Conservation (phyloP, 257 asterid species). For the Solanum verrucosum region DNA sequence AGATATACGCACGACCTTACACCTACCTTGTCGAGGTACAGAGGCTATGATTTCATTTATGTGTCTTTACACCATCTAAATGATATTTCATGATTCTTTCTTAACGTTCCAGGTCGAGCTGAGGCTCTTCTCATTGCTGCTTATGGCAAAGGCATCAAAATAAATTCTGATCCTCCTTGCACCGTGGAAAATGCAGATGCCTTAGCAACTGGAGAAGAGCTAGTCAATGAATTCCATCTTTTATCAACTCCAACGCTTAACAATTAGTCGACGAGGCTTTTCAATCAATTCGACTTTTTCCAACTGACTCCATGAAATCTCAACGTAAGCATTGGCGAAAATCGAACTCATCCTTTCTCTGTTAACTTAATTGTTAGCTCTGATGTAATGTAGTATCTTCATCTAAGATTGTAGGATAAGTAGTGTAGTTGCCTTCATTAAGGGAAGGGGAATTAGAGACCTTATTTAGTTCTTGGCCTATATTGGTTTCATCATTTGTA, state of each 20-base stretch:
- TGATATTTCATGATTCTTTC: not conserved
- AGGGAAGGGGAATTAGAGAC: not conserved
- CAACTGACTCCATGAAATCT: not conserved
- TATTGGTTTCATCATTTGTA: not conserved
- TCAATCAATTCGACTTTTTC: not conserved
- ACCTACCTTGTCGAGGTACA: not conserved
- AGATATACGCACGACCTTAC: not conserved
- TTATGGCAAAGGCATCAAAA: constrained; percentile 59
- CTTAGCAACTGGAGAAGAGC: not conserved
- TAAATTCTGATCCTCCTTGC: constrained; percentile 14
- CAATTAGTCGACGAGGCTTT: not conserved
- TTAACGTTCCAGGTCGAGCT: constrained; percentile 60
- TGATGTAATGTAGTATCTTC: not conserved
- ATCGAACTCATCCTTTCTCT: not conserved
- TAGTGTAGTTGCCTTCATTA: not conserved
- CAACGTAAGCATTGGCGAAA: not conserved
- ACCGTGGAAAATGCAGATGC: constrained; percentile 11
- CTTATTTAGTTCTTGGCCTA: not conserved
- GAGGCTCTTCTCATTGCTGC: constrained; percentile 91
- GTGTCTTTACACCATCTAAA: not conserved
- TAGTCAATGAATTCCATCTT: not conserved
- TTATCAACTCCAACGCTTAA: not conserved
- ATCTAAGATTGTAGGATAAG: not conserved
- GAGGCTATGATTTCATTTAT: not conserved
- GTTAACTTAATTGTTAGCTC: not conserved